Percentiles rank a stretch among this genome's conserved stretches.
These are phyloP conservation scores for Ophiostoma pallidulum DNA, from an alignment of 2,329 filamentous ascomycete species.

Conservation along the genomic window DNA sequence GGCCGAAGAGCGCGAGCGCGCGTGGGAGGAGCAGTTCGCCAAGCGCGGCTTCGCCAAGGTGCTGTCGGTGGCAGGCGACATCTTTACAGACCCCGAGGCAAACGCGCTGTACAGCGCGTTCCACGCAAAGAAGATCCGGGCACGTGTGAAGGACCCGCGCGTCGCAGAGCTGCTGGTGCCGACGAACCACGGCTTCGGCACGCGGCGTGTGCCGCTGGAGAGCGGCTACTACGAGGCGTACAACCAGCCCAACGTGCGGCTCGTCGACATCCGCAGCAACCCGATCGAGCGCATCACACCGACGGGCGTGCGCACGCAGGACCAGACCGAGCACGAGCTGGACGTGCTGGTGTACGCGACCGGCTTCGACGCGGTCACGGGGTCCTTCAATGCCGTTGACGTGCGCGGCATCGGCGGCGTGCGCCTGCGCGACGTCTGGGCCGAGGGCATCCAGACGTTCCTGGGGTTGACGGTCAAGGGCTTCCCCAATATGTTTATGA, in stretches of 20 bases:
- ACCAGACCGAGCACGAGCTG: constrained; percentile 27
- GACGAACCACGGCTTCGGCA: constrained; percentile 35
- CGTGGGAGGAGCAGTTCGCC: constrained; percentile 34
- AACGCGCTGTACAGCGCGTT: constrained; percentile 24
- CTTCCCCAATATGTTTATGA: constrained; percentile 17
- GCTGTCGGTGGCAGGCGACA: constrained; percentile 15
- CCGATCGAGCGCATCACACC: constrained; percentile 31
- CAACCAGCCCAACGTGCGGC: constrained; percentile 33
- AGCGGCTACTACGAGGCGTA: constrained; percentile 40
- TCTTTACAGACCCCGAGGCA: constrained; percentile 22
- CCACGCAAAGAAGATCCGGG: constrained; percentile 27
- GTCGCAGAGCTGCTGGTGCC: constrained; percentile 30
- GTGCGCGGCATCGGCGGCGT: constrained; percentile 25
- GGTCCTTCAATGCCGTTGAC: constrained; percentile 22
- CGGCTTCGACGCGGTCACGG: constrained; percentile 28
- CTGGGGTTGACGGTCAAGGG: constrained; percentile 17
- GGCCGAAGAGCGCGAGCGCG: constrained; percentile 32
- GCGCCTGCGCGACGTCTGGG: constrained; percentile 32
- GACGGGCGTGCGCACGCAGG: constrained; percentile 29
- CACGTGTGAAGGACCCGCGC: constrained; percentile 26
- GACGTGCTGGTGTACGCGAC: constrained; percentile 26
- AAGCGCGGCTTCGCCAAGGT: constrained; percentile 9
- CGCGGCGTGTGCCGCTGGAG: constrained; percentile 37
- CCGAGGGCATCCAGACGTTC: constrained; percentile 22
- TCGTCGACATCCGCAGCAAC: constrained; percentile 34